Evolutionary conservation across 371 early-diverging fungal species (phyloP).

Genomic region (Mortierella sp.): DNA sequence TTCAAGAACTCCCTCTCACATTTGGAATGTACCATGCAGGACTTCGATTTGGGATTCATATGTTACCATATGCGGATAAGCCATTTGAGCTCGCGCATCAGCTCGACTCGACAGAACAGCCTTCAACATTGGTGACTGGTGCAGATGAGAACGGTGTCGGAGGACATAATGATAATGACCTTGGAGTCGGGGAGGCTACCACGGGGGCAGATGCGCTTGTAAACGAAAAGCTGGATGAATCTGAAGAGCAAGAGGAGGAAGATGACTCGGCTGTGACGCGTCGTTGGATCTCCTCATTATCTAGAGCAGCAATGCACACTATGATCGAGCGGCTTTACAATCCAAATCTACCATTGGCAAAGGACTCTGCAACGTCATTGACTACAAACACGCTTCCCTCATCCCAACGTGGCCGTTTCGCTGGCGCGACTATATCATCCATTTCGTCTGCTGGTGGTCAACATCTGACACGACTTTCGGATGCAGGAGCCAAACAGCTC

Average conservation of each 20-base stretch:
- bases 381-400: conserved; percentile 13
- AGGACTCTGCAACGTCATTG: background rate
- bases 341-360: conserved; percentile 23
- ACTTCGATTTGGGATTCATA: conserved; percentile 65
- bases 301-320: conserved; percentile 68
- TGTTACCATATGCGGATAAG: conserved; percentile 66
- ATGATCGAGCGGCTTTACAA: conserved; percentile 54
- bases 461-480: conserved; percentile 41
- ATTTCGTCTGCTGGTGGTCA: conserved; percentile 5
- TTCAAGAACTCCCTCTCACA: conserved; percentile 76
- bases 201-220: conserved; percentile 2
- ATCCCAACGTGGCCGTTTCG: conserved; percentile 10
- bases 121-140: background rate
- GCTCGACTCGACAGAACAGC: conserved; percentile 2
- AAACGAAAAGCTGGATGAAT: background rate
- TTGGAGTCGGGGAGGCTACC: conserved; percentile 54
- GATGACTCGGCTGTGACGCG: conserved; percentile 65
- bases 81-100: conserved; percentile 28
- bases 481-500: conserved; percentile 43
- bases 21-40: conserved; percentile 75
- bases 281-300: conserved; percentile 76
- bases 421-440: conserved; percentile 9
- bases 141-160: conserved; percentile 5
- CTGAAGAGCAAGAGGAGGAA: conserved; percentile 24
- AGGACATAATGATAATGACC: conserved; percentile 28